phyloP scores from a whole-genome alignment of 495 filamentous ascomycete species.

The Penicillium bovifimosum region DNA sequence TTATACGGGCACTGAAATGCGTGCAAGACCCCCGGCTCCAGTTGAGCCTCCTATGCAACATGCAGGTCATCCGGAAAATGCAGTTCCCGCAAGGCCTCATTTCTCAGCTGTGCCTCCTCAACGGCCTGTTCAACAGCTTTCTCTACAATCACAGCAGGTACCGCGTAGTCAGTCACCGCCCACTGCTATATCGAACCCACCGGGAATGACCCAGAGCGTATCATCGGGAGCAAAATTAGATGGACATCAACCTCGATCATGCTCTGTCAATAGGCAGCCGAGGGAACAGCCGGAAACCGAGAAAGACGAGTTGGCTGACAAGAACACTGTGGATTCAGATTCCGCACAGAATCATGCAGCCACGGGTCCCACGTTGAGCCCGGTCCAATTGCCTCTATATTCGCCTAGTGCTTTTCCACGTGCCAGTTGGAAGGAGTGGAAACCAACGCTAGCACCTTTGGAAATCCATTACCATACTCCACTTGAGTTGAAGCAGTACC shows the following conservation, averaged over 20 bases:
- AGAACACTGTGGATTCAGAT: not conserved
- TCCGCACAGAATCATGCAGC: not conserved
- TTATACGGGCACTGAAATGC: too few species aligned
- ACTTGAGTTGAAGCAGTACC: slow-evolving; percentile 41
- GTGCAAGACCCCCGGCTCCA: too few species aligned
- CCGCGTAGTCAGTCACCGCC: not conserved
- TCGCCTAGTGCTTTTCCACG: not conserved
- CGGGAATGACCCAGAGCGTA: not conserved
- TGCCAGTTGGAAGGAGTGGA: too few species aligned
- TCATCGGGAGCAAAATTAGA: not conserved
- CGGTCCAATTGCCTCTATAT: not conserved
- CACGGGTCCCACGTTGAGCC: not conserved
- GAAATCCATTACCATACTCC: slow-evolving; percentile 76
- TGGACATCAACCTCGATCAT: not conserved
- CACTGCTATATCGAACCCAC: not conserved
- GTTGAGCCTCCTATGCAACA: slow-evolving; percentile 47
- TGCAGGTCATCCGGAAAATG: too few species aligned
- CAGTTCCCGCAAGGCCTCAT: slow-evolving; percentile 33
- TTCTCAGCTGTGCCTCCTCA: slow-evolving; percentile 38
- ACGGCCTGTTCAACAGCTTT: not conserved
- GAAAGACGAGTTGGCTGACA: not conserved
- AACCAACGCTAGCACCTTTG: not conserved
- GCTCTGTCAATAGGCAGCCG: not conserved
- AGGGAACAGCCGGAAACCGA: not conserved
- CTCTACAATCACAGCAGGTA: not conserved